These are phyloP conservation scores for Parathielavia appendiculata DNA, from an alignment of 495 filamentous ascomycete genomes.

Conservation along the genomic window DNA sequence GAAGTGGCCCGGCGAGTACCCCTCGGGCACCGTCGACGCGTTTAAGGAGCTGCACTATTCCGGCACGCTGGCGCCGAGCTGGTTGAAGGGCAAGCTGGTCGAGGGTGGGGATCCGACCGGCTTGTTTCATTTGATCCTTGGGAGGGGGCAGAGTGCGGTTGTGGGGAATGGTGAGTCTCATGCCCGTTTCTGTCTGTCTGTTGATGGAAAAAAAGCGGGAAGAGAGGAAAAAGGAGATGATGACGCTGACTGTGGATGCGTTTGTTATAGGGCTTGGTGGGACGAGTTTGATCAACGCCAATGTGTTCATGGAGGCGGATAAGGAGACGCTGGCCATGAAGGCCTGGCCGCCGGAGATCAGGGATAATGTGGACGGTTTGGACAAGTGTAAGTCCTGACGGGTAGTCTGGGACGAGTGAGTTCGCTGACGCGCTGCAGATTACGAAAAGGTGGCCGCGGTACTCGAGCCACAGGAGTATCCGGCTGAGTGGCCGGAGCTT, in stretches of 20 bases:
- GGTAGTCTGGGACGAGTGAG: neutral
- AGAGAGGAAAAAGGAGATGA: no score
- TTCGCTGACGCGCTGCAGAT: conserved; percentile 33
- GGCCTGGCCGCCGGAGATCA: conserved; percentile 57
- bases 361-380: conserved; percentile 40
- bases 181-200: neutral
- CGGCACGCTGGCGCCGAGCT: conserved; percentile 46
- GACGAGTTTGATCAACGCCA: conserved; percentile 61
- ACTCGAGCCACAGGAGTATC: conserved; percentile 56
- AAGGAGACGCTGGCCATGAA: conserved; percentile 48
- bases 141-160: conserved; percentile 61
- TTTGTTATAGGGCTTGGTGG: conserved; percentile 55
- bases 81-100: conserved; percentile 37
- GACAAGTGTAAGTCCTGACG: conserved; percentile 46
- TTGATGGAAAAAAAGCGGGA: neutral
- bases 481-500: conserved; percentile 49
- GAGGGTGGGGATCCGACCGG: conserved; percentile 52
- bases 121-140: conserved; percentile 59
- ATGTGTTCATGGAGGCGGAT: conserved; percentile 61
- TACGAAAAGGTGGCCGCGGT: conserved; percentile 53
- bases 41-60: conserved; percentile 47
- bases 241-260: neutral
- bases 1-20: conserved; percentile 62
- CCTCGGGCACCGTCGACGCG: conserved; percentile 42
- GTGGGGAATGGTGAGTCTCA: conserved; percentile 54